Evolutionary conservation across 2,329 filamentous ascomycete genomes (phyloP), one percentile per base, ranked within the genome.

Genomic region (Gremmenia infestans): DNA sequence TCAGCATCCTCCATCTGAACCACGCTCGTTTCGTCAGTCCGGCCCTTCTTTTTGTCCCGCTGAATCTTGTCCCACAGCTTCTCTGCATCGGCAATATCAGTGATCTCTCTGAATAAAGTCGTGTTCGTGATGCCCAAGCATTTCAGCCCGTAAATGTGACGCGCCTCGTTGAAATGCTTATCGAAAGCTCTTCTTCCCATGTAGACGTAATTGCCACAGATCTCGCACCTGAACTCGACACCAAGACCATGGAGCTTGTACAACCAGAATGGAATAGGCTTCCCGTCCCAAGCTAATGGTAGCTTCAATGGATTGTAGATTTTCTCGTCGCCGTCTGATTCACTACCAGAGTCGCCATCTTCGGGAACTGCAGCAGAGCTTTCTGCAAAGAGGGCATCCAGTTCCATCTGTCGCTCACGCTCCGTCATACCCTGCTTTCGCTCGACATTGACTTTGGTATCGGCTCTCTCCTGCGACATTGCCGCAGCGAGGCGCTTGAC

Each of bases 1-100:
- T 96, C 89, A 0, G 85, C 89, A 72, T 99, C 94, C 78, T 99
- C 94, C 94, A 99, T 99, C 78, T 99, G 91, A 50, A 97, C 90
- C 9, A 99, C 83, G 58, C 88, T 90, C 40, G 93, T 91, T 46
- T 88, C 87, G 60, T 87, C 85, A 0, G 87, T 78, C 70, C 85
- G 87, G 61, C 85, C 84, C 72, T 84, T 87, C 78, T 89, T 91
- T 73, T 89, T 87, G 63, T 96, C 91, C 55, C 84, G 79, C 71
- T 95, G 88, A 23, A 99, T 87, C 80, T 97, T 97, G 58, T 93
- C 90, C 91, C 93, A 97, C 48, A 99, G 77, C 61, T 83, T 84
- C 68, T 91, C 75, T 1, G 94, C 94, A 72, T 99, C 91, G 28
- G 94, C 86, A 54, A 99, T 99, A 50, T 83, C 83, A 0, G 88